Percentiles rank a stretch among this genome's conserved stretches.
These are phyloP conservation scores for Globisporangium cylindrosporum DNA, from an alignment of 352 stramenopile species.

Conservation along the genomic window DNA sequence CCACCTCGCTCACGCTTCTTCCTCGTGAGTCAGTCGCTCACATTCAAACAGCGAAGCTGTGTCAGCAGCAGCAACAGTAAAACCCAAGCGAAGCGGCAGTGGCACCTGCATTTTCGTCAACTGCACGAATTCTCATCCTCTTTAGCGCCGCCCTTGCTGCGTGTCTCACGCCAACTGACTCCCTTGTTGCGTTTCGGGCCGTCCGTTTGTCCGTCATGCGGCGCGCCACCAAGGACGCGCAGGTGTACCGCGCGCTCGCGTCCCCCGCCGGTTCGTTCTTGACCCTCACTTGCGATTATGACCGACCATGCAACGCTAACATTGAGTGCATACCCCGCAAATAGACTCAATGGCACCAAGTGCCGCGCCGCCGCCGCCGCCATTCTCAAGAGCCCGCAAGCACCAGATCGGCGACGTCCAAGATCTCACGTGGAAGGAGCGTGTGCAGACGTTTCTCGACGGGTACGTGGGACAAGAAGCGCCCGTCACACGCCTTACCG, in stretches of 20 bases:
- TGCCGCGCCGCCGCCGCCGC: background rate
- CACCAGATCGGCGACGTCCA: conserved; percentile 39
- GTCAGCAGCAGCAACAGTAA: background rate
- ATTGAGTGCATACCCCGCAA: background rate
- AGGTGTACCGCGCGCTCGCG: conserved; percentile 2
- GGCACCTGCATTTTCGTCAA: background rate
- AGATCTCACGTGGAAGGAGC: conserved; percentile 41
- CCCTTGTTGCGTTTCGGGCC: background rate
- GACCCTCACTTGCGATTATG: too few relatives aligned
- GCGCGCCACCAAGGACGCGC: background rate
- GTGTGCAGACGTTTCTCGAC: conserved; percentile 39
- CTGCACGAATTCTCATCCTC: background rate
- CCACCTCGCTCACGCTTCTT: background rate
- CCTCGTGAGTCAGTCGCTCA: background rate
- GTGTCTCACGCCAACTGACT: background rate
- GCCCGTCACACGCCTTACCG: background rate
- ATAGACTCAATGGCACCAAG: background rate
- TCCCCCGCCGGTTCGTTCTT: background rate
- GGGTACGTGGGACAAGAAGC: conserved; percentile 21
- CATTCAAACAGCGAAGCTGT: background rate
- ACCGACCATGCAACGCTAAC: background rate
- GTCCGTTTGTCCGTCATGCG: background rate
- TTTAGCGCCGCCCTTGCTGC: background rate
- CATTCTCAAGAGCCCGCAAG: background rate
- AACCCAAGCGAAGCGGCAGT: background rate